phyloP scores from a whole-genome alignment of 257 asterid species.

The Solanum paucissectum region DNA sequence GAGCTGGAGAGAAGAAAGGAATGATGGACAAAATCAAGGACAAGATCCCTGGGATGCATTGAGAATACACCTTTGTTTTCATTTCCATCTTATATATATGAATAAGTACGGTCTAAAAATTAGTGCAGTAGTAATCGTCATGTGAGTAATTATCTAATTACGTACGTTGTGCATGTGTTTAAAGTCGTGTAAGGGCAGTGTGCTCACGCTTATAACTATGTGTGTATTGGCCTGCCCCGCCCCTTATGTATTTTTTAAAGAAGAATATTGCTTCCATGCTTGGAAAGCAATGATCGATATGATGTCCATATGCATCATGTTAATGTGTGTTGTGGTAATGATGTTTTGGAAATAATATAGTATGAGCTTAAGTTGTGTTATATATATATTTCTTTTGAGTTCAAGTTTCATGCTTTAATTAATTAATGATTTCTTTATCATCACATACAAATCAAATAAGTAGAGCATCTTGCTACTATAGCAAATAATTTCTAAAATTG shows the following conservation, averaged over 20 bases:
- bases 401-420: background rate
- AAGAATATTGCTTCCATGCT: background rate
- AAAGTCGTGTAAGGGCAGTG: background rate
- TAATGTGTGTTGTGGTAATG: background rate
- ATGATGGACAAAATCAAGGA: conserved; percentile 72
- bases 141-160: background rate
- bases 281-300: background rate
- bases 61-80: background rate
- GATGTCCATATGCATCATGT: background rate
- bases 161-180: background rate
- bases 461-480: background rate
- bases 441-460: background rate
- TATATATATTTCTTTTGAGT: background rate
- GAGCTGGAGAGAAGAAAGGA: conserved; percentile 59
- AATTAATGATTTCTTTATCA: background rate
- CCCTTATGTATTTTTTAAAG: background rate
- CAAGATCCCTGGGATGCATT: conserved; percentile 44
- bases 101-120: background rate
- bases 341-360: background rate
- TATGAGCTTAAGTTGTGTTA: background rate
- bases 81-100: background rate
- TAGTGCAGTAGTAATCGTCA: background rate
- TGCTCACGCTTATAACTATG: background rate
- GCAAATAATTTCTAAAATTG: background rate
- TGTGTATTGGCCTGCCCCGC: background rate